Conservation (phyloP, 805 yeast genomes). For the Diddensiella transvaalensis region DNA sequence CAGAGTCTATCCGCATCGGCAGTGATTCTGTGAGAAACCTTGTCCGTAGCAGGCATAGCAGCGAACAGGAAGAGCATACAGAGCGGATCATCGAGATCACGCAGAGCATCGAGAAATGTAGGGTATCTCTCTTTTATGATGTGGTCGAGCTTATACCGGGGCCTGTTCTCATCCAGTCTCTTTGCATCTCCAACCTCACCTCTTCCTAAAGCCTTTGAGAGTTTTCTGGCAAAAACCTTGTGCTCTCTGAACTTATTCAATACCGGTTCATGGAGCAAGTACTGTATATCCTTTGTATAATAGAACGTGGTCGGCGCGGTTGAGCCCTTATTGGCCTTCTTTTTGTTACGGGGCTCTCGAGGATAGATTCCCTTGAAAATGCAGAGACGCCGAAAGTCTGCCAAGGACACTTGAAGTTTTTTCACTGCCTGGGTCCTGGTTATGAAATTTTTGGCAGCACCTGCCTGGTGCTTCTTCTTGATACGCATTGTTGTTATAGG, state of each 20-base stretch:
- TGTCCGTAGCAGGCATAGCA: constrained; percentile 90
- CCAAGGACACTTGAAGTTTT: constrained; percentile 86
- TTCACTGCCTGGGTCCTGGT: constrained; percentile 94
- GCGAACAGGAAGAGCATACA: constrained; percentile 93
- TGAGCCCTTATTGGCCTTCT: constrained; percentile 97
- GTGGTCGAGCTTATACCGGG: constrained; percentile 81
- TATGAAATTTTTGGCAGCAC: constrained; percentile 88
- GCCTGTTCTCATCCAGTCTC: constrained; percentile 73
- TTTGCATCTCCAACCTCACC: constrained; percentile 90
- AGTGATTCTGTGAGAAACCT: constrained; percentile 74
- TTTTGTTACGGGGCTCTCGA: constrained; percentile 91
- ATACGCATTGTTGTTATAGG: constrained; percentile 42
- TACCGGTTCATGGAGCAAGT: constrained; percentile 91
- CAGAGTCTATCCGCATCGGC: constrained; percentile 81
- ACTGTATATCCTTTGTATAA: constrained; percentile 90
- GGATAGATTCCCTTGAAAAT: constrained; percentile 98
- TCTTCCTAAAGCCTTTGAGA: constrained; percentile 83
- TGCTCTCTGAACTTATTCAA: constrained; percentile 90
- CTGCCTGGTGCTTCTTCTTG: constrained; percentile 76
- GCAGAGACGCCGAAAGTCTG: constrained; percentile 91
- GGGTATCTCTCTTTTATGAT: constrained; percentile 95
- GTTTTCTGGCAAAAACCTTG: constrained; percentile 87
- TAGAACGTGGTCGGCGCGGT: constrained; percentile 95
- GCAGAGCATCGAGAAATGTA: constrained; percentile 81
- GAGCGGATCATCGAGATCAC: constrained; percentile 93